These are phyloP conservation scores for Strobilomyces echinocephalus DNA, from an alignment of 768 basidiomycete genomes.

Conservation along the genomic window DNA sequence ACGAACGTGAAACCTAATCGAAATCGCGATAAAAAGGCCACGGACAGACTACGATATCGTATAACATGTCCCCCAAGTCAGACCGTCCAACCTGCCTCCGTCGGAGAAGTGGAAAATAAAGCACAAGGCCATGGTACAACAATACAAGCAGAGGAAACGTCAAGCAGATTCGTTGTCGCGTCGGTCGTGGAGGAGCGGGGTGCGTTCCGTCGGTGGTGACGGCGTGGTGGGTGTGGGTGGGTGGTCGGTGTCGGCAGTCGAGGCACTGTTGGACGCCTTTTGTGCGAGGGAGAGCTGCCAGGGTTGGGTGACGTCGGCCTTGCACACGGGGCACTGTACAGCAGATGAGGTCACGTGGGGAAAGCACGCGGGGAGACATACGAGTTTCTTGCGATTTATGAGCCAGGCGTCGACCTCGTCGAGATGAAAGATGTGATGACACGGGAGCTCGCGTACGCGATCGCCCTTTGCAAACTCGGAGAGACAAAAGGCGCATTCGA, in stretches of 20 bases:
- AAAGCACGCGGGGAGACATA: conserved; percentile 36
- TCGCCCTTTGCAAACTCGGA: conserved; percentile 84
- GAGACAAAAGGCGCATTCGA: conserved; percentile 92
- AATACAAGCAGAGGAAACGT: conserved; percentile 14
- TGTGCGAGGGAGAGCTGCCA: conserved; percentile 24
- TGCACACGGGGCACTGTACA: conserved; percentile 82
- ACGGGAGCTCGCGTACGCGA: conserved; percentile 85
- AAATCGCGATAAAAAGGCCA: conserved; percentile 22
- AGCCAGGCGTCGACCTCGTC: conserved; percentile 92
- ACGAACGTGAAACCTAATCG: conserved; percentile 11
- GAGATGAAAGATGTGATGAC: conserved; percentile 92
- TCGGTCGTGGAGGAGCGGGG: conserved; percentile 29
- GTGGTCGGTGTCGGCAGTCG: conserved; percentile 2
- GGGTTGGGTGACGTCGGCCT: conserved; percentile 83
- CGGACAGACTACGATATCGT: conserved; percentile 3
- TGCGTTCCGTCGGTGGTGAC: conserved; percentile 27
- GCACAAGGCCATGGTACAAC: conserved; percentile 22
- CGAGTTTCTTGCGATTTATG: conserved; percentile 87
- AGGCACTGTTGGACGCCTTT: conserved; percentile 7
- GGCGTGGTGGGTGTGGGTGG: conserved; percentile 13
- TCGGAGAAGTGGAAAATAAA: not conserved
- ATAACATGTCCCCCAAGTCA: conserved; percentile 7
- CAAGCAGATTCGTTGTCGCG: conserved; percentile 9
- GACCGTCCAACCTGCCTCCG: not conserved
- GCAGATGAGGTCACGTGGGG: conserved; percentile 2